Evolutionary conservation across 495 filamentous ascomycete genomes (phyloP).

Genomic region (Tuber borchii): DNA sequence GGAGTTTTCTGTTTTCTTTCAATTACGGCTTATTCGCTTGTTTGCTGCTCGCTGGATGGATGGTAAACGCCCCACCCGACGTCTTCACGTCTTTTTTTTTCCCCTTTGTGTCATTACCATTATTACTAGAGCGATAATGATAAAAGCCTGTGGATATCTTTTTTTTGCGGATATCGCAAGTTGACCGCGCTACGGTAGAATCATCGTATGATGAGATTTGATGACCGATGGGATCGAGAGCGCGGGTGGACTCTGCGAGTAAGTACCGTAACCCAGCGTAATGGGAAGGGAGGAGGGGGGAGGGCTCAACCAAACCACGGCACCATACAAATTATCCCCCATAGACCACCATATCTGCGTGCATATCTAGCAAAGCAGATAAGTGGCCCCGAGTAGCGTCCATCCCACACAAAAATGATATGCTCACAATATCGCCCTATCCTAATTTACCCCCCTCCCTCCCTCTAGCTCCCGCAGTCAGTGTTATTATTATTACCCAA

Average conservation of each 20-base stretch:
- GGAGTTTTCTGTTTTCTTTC: not conserved
- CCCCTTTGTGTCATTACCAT: not conserved
- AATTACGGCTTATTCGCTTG: not conserved
- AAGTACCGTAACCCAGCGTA: not conserved
- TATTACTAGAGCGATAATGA: not conserved
- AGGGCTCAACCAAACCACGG: not conserved
- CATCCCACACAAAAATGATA: too few relatives aligned
- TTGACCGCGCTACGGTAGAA: not conserved
- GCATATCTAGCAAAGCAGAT: not conserved
- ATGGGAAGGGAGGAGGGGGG: not conserved
- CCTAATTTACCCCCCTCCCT: too few relatives aligned
- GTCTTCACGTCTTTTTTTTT: not conserved
- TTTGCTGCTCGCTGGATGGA: not conserved
- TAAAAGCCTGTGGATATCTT: not conserved
- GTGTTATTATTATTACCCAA: not conserved
- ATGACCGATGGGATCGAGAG: not conserved
- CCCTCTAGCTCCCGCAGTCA: too few relatives aligned
- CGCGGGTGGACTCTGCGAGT: not conserved
- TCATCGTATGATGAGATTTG: not conserved
- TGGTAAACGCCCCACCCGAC: not conserved
- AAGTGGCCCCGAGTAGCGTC: too few relatives aligned
- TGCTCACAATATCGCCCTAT: too few relatives aligned
- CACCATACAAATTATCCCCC: not conserved
- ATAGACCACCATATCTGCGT: not conserved
- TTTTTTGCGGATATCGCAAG: not conserved